phyloP scores from a whole-genome alignment of 768 basidiomycete genomes.

The Collybia sordida region DNA sequence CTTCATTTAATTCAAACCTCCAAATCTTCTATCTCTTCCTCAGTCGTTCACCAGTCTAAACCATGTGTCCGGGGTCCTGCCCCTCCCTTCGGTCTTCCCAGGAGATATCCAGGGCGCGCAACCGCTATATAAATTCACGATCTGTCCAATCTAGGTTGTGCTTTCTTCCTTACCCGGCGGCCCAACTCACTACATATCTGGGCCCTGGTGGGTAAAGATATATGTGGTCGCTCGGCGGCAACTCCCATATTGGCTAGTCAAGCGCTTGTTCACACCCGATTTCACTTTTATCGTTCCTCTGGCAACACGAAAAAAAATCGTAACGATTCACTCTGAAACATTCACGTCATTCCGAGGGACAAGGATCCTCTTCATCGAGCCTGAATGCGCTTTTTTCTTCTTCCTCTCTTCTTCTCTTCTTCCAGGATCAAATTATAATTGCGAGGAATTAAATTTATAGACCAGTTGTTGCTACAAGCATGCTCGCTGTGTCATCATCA shows the following conservation, averaged over 20 bases:
- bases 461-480: no score
- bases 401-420: no score
- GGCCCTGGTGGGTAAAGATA: not conserved
- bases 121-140: not conserved
- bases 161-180: no score
- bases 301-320: constrained; percentile 8
- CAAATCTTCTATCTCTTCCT: no score
- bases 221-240: not conserved
- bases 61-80: constrained; percentile 3
- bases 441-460: no score
- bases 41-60: not conserved
- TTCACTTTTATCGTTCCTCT: constrained; percentile 8
- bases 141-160: not conserved
- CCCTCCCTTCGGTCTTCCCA: constrained; percentile 5
- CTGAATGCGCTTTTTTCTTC: no score
- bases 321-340: constrained; percentile 3
- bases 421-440: no score
- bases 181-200: not conserved
- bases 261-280: not conserved
- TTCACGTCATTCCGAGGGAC: not conserved
- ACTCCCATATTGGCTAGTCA: not conserved
- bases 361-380: no score
- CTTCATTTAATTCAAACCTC: no score
- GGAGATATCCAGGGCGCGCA: constrained; percentile 5
- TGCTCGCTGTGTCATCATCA: no score